Base-by-base conservation (phyloP, 1,139 yeast genomes). In the Blastobotrys niveus region DNA sequence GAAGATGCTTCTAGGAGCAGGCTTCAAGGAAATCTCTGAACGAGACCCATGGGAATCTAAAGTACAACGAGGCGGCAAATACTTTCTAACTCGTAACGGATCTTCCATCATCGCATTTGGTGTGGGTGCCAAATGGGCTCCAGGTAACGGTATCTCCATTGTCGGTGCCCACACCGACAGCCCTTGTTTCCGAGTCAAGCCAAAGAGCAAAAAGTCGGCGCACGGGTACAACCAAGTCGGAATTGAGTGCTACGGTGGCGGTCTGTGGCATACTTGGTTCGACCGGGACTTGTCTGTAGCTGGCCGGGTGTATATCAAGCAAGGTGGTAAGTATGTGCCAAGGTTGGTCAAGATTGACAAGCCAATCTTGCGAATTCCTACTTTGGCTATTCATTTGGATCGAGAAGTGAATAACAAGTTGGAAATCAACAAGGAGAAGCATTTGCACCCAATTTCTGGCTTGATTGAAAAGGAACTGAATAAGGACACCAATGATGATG, bases 151-250 rank as follows among this genome's bases (percentile, higher is more conserved):
- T 17, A 74, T 89, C 49, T 79, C 96, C 6, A 81, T 91, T 48
- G 81, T 88, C 34, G 98, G 97, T 24, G 95, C 95, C 3, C 96
- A 88, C 60, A 87, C 96, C 0, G 98, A 91, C 62, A 84, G 95
- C 8, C 98, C 98, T n/a, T 80, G 87, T 42, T 72, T 89, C 41
- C 56, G 95, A 57, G 79, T 91, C 56, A 91, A 91, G 67, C 98
- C 98, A n/a, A 72, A 83, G 36, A 85, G 95, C 24, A 79, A 80
- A 57, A 51, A 52, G 31, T 63, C 70, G 7, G 68, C 74, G 12
- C 89, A 84, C 56, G 95, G 95, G 0, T 91, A 81, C 57, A 74
- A 80, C 51, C 96, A 89, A 63, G 80, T 91, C 19, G 97, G 96
- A 32, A 95, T 91, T 5, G 98, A 91, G 63, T 79, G 82, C 42